phyloP scores from a whole-genome alignment of 2,329 filamentous ascomycete species.

The Venturia asperata region DNA sequence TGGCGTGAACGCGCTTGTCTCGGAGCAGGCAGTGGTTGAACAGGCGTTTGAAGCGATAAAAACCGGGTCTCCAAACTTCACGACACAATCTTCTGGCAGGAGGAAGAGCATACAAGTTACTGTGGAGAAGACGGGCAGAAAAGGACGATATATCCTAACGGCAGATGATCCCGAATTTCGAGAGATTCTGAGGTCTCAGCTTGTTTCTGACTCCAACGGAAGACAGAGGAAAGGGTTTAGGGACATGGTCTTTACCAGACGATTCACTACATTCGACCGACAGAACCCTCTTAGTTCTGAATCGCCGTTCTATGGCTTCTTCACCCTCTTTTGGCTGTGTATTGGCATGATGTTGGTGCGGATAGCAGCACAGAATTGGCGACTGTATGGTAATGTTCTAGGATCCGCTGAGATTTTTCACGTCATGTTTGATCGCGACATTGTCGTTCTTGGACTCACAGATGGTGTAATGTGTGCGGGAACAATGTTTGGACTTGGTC shows the following conservation, averaged over 20 bases:
- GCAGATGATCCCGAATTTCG: conserved; percentile 44
- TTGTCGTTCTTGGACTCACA: conserved; percentile 48
- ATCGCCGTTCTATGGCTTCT: conserved; percentile 72
- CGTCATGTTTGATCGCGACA: conserved; percentile 55
- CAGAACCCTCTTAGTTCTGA: conserved; percentile 58
- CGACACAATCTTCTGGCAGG: conserved; percentile 20
- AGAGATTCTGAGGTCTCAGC: conserved; percentile 38
- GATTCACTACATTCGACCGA: conserved; percentile 68
- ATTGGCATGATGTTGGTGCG: conserved; percentile 60
- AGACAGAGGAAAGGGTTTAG: conserved; percentile 31
- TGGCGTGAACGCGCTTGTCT: neutral
- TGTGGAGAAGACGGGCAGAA: conserved; percentile 40
- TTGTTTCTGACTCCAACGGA: conserved; percentile 29
- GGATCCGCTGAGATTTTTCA: conserved; percentile 66
- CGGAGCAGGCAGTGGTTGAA: neutral
- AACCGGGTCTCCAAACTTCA: neutral
- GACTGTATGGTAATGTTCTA: conserved; percentile 58
- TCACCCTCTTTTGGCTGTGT: conserved; percentile 69
- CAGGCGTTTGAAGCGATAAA: conserved; percentile 7
- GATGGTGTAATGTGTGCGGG: conserved; percentile 63
- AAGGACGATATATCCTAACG: conserved; percentile 42
- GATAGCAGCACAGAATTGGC: conserved; percentile 62
- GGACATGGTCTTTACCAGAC: conserved; percentile 62
- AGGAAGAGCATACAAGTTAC: conserved; percentile 41
- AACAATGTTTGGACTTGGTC: conserved; percentile 57